Evolutionary conservation across 2,329 filamentous ascomycete genomes (phyloP), one percentile per base, ranked within the genome.

Genomic region (Neospermospora avenae): DNA sequence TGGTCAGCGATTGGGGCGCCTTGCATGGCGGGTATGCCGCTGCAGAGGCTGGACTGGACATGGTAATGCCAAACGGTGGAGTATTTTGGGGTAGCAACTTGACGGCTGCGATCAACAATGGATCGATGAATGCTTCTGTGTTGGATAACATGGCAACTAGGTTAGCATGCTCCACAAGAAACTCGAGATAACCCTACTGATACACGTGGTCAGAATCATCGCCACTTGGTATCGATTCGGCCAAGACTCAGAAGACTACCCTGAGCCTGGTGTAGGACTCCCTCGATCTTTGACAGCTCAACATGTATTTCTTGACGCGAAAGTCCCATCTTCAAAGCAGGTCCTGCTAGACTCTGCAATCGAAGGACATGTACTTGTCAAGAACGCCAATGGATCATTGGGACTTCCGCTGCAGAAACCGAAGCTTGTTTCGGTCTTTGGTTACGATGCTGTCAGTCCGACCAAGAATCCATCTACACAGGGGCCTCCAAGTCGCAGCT

Each of bases 1-100:
- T 95, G 16, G 89, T 93, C 77, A 88, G 84, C 1, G 92, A 96
- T 72, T 96, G 92, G 91, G 79, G 91, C 3, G 90, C 89, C 13
- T 31, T 55, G 59, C 63, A 90, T 63, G 86, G 87, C 4, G 92
- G 92, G 8, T 88, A 96, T 0, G 85, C 83, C 4, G 88, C 84
- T 56, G 89, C 91, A 2, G 77, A 96, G 3, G 89, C 91, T 3
- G 93, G 93, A 0, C 78, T 96, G 5, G 93, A 96, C 69, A 84
- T 88, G n/a, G 67, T 60, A 0, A 70, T 71, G 67, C 68, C 68
- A 1, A 55, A 34, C 28, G 62, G 63, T 22, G 42, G 41, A 1
- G 34, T 31, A 16, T 66, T 51, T 11, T 69, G 67, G 66, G 68
- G 68, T 1, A 5, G 10, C 13, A 42, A 52, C 80, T 4, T 80